phyloP scores from a whole-genome alignment of 805 yeast species.

The Candida germanica region DNA sequence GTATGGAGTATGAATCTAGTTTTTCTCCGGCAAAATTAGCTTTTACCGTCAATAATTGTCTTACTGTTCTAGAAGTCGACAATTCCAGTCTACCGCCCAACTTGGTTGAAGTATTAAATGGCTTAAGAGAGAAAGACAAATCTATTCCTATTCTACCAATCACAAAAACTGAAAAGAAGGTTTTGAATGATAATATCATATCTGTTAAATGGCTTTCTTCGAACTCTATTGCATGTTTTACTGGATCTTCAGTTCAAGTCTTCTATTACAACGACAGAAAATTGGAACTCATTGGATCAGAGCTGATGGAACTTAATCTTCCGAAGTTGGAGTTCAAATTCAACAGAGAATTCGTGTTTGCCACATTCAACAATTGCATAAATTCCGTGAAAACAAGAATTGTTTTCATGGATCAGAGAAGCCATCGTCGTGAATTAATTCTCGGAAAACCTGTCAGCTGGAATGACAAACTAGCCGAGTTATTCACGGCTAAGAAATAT shows the following conservation, averaged over 20 bases:
- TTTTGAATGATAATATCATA: not conserved
- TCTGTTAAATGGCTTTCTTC: slow-evolving; percentile 52
- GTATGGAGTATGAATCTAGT: slow-evolving; percentile 25
- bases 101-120: slow-evolving; percentile 22
- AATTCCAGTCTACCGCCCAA: slow-evolving; percentile 33
- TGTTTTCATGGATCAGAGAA: slow-evolving; percentile 2
- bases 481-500: slow-evolving; percentile 49
- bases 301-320: not conserved
- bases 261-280: slow-evolving; percentile 1
- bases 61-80: slow-evolving; percentile 53
- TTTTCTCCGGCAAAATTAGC: slow-evolving; percentile 47
- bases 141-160: slow-evolving; percentile 27
- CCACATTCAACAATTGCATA: slow-evolving; percentile 5
- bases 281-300: slow-evolving; percentile 2
- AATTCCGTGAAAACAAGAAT: slow-evolving; percentile 10
- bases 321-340: not conserved
- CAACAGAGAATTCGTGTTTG: not conserved
- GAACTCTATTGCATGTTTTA: slow-evolving; percentile 22
- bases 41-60: slow-evolving; percentile 62
- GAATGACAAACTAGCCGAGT: slow-evolving; percentile 59
- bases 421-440: slow-evolving; percentile 39
- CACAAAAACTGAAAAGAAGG: slow-evolving; percentile 3
- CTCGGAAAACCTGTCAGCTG: slow-evolving; percentile 64
- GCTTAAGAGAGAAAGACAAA: slow-evolving; percentile 37
- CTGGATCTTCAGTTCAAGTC: not conserved